phyloP scores from a whole-genome alignment of 2,329 filamentous ascomycete species.

The Apiospora saccharicola region DNA sequence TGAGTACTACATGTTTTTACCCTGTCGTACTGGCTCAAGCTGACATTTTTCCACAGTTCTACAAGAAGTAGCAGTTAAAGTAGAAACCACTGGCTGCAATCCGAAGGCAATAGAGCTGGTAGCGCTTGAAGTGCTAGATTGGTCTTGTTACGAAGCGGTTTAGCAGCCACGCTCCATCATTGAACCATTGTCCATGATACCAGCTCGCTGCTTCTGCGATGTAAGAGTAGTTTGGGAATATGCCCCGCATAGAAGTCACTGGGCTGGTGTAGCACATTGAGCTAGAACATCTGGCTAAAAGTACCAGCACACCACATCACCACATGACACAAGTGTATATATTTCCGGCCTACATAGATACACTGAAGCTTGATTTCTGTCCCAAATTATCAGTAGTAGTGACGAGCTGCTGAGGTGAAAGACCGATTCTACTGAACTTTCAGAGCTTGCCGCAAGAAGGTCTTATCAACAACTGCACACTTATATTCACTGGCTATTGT shows the following conservation, averaged over 20 bases:
- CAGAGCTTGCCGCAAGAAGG: not conserved
- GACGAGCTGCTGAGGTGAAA: too few species aligned
- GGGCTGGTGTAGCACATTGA: not conserved
- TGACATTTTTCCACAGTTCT: conserved; percentile 3
- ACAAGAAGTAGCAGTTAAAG: conserved; percentile 3
- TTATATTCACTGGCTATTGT: not conserved
- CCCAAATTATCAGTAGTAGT: too few species aligned
- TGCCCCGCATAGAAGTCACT: not conserved
- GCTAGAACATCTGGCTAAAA: not conserved
- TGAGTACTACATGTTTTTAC: conserved; percentile 37
- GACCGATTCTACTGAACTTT: not conserved
- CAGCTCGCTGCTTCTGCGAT: not conserved
- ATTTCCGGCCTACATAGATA: not conserved
- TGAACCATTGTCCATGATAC: not conserved
- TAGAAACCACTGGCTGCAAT: not conserved
- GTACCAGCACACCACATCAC: not conserved
- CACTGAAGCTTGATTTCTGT: too few species aligned
- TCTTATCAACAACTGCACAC: not conserved
- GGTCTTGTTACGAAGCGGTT: not conserved
- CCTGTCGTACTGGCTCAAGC: not conserved
- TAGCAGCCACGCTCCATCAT: not conserved
- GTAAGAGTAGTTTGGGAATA: not conserved
- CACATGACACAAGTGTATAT: not conserved
- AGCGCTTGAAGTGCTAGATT: not conserved
- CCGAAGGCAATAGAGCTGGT: not conserved